These are phyloP conservation scores for Alternaria gansuensis DNA, from an alignment of 2,329 filamentous ascomycete species.

Conservation along the genomic window DNA sequence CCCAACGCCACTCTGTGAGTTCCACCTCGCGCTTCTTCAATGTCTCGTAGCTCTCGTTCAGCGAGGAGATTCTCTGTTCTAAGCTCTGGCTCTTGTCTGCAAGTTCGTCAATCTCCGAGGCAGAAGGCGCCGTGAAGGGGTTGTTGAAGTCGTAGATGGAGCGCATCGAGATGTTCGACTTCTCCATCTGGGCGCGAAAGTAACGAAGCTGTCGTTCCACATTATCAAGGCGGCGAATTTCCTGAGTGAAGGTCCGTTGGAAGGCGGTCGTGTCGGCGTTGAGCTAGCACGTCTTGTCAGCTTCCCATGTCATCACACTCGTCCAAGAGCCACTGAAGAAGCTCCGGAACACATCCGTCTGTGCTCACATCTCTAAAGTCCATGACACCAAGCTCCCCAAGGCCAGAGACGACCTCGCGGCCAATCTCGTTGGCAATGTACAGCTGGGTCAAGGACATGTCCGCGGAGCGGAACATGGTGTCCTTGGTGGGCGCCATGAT, in stretches of 20 bases:
- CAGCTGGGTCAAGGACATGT: constrained; percentile 99
- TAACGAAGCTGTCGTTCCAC: constrained; percentile 97
- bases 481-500: constrained; percentile 73
- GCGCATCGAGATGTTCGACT: constrained; percentile 82
- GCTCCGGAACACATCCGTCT: constrained; percentile 20
- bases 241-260: constrained; percentile 95
- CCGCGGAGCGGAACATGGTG: constrained; percentile 99
- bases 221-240: constrained; percentile 97
- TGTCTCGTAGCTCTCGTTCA: constrained; percentile 98
- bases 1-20: constrained; percentile 98
- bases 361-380: constrained; percentile 92
- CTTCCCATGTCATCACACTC: constrained; percentile 28
- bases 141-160: constrained; percentile 92
- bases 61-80: constrained; percentile 86
- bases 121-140: constrained; percentile 84
- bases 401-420: constrained; percentile 92
- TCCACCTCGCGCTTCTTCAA: constrained; percentile 98
- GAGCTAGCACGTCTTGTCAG: constrained; percentile 66
- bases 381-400: constrained; percentile 94
- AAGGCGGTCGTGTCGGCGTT: constrained; percentile 94
- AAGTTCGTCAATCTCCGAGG: constrained; percentile 95
- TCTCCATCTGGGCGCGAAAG: constrained; percentile 96
- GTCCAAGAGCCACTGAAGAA: constrained; percentile 22
- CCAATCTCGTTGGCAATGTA: constrained; percentile 99
- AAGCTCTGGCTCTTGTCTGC: constrained; percentile 90